Base-by-base conservation (phyloP, 2,329 filamentous ascomycete species). In the Sporothrix dimorphospora region DNA sequence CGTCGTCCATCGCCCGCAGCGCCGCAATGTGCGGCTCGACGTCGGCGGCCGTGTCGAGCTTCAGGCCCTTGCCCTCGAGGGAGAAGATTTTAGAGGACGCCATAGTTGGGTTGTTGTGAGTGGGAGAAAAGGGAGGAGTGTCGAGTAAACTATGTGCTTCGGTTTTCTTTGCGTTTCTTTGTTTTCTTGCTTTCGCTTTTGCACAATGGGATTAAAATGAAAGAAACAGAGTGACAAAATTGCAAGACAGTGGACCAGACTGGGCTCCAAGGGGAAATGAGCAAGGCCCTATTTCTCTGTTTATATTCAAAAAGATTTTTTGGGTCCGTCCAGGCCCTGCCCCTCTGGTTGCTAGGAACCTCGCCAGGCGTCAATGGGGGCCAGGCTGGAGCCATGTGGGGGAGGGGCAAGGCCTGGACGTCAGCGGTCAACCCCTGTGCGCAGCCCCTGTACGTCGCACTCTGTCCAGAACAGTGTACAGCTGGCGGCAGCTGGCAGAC, bases 41-140 rank as follows among this genome's bases (percentile, higher is more conserved):
- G 81, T 98, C 94, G 75, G 89, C 91, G 69, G 93, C 93, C 53
- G 91, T 93, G 84, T 97, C 91, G 79, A 99, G 92, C 86, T 97
- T 98, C 78, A 98, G 88, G 79, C 92, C 92, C 85, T 92, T 96
- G 82, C 93, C 94, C 82, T 97, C 93, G 76, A 98, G 90, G 77
- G 94, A 94, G 84, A 98, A 98, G 79, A 93, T 81, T 81, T 92
- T 94, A 72, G 83, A 81, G 72, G 83, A 81, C 78, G 85, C 83
- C 87, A 87, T 90, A 75, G 80, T 79, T n/a, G 78, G 79, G 27
- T 38, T 51, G 19, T n/a, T 49, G 47, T 47, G 47, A 19, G 16
- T 27, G 30, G 57, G 24, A 24, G 19, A 24, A 65, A 30, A 69
- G 38, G 11, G 4, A n/a, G 24, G n/a, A 63, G 38, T 16, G 11